Conservation (phyloP, 148 eudicot genomes). For the Fagopyrum homotropicum region DNA sequence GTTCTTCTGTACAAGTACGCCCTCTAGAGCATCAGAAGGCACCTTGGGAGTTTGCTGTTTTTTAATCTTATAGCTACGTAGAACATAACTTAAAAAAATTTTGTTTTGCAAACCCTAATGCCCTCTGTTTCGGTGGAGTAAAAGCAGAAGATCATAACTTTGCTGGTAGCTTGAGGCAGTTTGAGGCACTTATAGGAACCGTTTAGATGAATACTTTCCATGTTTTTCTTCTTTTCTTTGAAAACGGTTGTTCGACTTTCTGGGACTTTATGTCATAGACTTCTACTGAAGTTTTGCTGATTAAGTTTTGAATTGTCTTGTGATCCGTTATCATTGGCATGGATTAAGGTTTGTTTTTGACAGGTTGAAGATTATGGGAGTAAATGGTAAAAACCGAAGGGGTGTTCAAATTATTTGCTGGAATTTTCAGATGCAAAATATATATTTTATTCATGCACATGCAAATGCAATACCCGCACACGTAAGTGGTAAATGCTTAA, state of each 20-base stretch:
- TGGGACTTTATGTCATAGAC: constrained; percentile 5
- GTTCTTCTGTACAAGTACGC: not conserved
- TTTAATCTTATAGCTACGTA: not conserved
- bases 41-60: not conserved
- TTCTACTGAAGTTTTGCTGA: constrained; percentile 5
- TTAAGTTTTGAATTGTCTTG: not conserved
- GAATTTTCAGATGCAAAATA: too few relatives aligned
- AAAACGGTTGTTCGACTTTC: not conserved
- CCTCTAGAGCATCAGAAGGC: not conserved
- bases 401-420: too few relatives aligned
- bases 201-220: constrained; percentile 3
- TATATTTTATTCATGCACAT: too few relatives aligned
- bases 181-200: constrained; percentile 5
- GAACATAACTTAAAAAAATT: constrained; percentile 4
- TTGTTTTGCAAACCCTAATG: not conserved
- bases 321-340: not conserved
- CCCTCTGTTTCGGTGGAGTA: not conserved
- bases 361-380: not conserved
- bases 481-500: too few relatives aligned
- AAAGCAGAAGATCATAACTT: constrained; percentile 9
- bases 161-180: not conserved
- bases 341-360: not conserved
- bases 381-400: too few relatives aligned
- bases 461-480: too few relatives aligned
- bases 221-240: not conserved